These are phyloP conservation scores for Fusarium concolor DNA, from an alignment of 2,329 filamentous ascomycete genomes.

Conservation along the genomic window DNA sequence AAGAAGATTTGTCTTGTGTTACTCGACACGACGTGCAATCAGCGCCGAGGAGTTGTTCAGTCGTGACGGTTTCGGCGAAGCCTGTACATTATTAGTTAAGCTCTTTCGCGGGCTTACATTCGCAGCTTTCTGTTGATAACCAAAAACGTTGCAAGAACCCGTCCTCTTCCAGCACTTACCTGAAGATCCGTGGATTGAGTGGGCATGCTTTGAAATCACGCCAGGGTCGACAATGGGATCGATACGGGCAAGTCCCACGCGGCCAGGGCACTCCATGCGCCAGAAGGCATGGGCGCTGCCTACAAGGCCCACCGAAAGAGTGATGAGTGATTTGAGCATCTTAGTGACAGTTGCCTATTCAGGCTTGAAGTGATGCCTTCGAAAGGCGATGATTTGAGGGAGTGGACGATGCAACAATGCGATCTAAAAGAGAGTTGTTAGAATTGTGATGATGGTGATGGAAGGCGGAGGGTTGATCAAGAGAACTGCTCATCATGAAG, in stretches of 20 bases:
- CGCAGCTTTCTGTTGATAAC: too few species aligned
- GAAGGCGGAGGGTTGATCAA: slow-evolving; percentile 1
- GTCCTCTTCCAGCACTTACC: slow-evolving; percentile 66
- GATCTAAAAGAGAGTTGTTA: slow-evolving; percentile 46
- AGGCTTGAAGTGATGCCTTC: slow-evolving; percentile 36
- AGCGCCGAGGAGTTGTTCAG: slow-evolving; percentile 67
- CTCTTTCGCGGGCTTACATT: neutral
- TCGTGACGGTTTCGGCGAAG: slow-evolving; percentile 70
- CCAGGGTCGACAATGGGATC: slow-evolving; percentile 80
- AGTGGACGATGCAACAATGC: slow-evolving; percentile 52
- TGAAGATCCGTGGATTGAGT: slow-evolving; percentile 79
- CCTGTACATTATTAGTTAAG: slow-evolving; percentile 59
- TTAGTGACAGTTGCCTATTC: slow-evolving; percentile 39
- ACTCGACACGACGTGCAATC: slow-evolving; percentile 86
- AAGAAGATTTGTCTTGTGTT: slow-evolving; percentile 84
- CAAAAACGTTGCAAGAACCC: neutral
- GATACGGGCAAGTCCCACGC: slow-evolving; percentile 75
- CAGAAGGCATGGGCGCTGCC: slow-evolving; percentile 76
- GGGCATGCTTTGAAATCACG: slow-evolving; percentile 71
- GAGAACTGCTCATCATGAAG: neutral
- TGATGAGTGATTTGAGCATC: slow-evolving; percentile 52
- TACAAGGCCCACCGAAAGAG: slow-evolving; percentile 51
- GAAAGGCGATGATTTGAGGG: slow-evolving; percentile 41
- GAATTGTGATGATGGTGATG: slow-evolving; percentile 16
- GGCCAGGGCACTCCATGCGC: slow-evolving; percentile 86